Evolutionary conservation across 225 moss, liverwort and hornwort genomes (phyloP).

Genomic region (Pseudoscleropodium purum): DNA sequence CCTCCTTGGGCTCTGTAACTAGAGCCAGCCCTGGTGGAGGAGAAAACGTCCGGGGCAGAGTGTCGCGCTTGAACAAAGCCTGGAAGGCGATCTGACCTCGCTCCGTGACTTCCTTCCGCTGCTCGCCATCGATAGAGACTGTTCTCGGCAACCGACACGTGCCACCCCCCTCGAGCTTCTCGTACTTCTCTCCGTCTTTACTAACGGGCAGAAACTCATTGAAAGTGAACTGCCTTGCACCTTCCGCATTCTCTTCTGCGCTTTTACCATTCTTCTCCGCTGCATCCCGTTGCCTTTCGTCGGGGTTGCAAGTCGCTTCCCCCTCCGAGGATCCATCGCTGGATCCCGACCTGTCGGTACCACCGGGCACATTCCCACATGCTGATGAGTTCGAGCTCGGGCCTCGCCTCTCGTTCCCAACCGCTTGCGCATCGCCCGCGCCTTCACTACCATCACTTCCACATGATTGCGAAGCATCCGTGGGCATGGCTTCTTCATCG

Average conservation of each 20-base stretch:
- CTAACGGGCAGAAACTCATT: slow-evolving; percentile 28
- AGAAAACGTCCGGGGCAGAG: slow-evolving; percentile 39
- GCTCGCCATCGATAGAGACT: slow-evolving; percentile 34
- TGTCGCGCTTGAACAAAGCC: slow-evolving; percentile 43
- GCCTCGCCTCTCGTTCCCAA: slow-evolving; percentile 16
- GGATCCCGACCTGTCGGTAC: slow-evolving; percentile 26
- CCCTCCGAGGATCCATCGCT: slow-evolving; percentile 52
- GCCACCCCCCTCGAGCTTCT: slow-evolving; percentile 3
- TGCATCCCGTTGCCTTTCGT: not conserved
- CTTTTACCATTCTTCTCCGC: not conserved
- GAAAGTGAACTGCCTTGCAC: not conserved
- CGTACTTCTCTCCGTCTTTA: slow-evolving; percentile 19
- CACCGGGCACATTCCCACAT: slow-evolving; percentile 29
- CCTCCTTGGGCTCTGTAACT: not conserved
- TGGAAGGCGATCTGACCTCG: slow-evolving; percentile 48
- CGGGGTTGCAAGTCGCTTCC: slow-evolving; percentile 16
- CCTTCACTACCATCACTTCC: slow-evolving; percentile 31
- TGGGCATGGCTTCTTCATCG: slow-evolving; percentile 10
- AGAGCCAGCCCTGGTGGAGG: slow-evolving; percentile 29
- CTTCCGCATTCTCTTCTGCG: not conserved
- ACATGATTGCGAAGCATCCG: slow-evolving; percentile 26
- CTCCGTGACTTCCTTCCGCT: slow-evolving; percentile 45
- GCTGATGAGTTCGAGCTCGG: slow-evolving; percentile 59
- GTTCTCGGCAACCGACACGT: slow-evolving; percentile 20
- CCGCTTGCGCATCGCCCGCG: slow-evolving; percentile 10